A percentile compares a stretch with the other conserved stretches of the same genome.
phyloP scores from a whole-genome alignment of 1,284 basidiomycete species.

The Gymnopus androsaceus region DNA sequence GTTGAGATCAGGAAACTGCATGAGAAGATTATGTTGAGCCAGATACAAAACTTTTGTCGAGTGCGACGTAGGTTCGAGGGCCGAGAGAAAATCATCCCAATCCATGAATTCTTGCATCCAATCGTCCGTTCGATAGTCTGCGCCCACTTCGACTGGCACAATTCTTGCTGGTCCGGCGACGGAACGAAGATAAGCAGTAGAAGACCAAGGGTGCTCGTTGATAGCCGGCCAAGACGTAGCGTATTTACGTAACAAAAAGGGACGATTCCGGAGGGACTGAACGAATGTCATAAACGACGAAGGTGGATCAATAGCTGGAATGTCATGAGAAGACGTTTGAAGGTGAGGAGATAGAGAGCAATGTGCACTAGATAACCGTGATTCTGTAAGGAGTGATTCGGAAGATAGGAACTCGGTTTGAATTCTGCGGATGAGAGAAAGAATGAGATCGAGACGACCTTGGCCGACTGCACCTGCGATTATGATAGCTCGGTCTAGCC shows the following conservation, averaged over 20 bases:
- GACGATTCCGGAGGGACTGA: constrained; percentile 46
- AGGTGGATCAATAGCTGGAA: constrained; percentile 40
- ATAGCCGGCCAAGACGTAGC: constrained; percentile 73
- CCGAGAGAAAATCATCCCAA: constrained; percentile 76
- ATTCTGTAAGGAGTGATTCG: constrained; percentile 14
- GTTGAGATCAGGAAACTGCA: constrained; percentile 80
- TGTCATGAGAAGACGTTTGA: constrained; percentile 29
- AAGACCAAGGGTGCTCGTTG: constrained; percentile 68
- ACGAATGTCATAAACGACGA: constrained; percentile 61
- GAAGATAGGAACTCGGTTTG: constrained; percentile 35
- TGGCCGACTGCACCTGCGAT: constrained; percentile 79
- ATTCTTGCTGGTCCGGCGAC: constrained; percentile 77
- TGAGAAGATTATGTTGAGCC: constrained; percentile 86
- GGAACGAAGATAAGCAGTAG: constrained; percentile 63
- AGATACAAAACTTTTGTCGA: constrained; percentile 77
- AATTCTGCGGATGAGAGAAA: constrained; percentile 56
- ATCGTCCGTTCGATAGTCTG: constrained; percentile 76
- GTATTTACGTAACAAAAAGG: constrained; percentile 76
- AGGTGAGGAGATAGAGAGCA: constrained; percentile 9
- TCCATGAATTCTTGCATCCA: constrained; percentile 85
- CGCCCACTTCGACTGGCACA: constrained; percentile 90
- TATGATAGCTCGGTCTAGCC: constrained; percentile 81
- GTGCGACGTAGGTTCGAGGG: too few relatives aligned
- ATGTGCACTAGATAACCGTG: neutral
- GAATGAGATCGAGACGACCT: constrained; percentile 59